Conservation (phyloP, 352 stramenopile genomes). For the Phytophthora vignae region DNA sequence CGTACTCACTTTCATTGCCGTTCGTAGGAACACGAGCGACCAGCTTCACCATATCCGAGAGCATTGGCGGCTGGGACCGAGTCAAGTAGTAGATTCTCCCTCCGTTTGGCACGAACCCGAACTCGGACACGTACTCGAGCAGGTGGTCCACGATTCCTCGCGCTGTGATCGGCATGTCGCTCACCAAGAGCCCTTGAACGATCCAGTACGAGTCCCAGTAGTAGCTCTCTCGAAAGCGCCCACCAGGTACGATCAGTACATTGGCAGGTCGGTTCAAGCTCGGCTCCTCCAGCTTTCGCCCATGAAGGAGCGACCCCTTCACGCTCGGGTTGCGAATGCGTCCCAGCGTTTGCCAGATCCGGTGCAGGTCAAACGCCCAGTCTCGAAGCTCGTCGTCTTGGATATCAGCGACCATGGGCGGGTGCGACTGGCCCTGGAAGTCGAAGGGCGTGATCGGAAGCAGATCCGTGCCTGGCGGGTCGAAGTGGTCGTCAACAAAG, state of each 20-base stretch:
- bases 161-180: slow-evolving; percentile 81
- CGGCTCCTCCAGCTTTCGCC: slow-evolving; percentile 44
- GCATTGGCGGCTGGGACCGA: slow-evolving; percentile 91
- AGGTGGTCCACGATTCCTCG: slow-evolving; percentile 87
- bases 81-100: slow-evolving; percentile 92
- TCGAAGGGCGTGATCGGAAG: slow-evolving; percentile 73
- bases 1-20: slow-evolving; percentile 50
- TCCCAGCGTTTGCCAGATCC: slow-evolving; percentile 78
- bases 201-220: slow-evolving; percentile 96
- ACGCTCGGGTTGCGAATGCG: slow-evolving; percentile 62
- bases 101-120: slow-evolving; percentile 92
- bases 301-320: slow-evolving; percentile 63
- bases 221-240: slow-evolving; percentile 93
- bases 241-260: slow-evolving; percentile 88
- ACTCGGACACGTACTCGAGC: slow-evolving; percentile 86
- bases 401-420: slow-evolving; percentile 66
- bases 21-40: slow-evolving; percentile 52
- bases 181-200: slow-evolving; percentile 86
- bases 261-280: slow-evolving; percentile 51
- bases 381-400: slow-evolving; percentile 54
- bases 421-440: slow-evolving; percentile 60
- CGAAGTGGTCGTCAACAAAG: slow-evolving; percentile 89
- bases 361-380: slow-evolving; percentile 79
- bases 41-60: slow-evolving; percentile 87
- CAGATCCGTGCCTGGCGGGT: slow-evolving; percentile 79